Evolutionary conservation across 2,329 filamentous ascomycete species (phyloP).

Genomic region (Raffaelea deltoideospora): DNA sequence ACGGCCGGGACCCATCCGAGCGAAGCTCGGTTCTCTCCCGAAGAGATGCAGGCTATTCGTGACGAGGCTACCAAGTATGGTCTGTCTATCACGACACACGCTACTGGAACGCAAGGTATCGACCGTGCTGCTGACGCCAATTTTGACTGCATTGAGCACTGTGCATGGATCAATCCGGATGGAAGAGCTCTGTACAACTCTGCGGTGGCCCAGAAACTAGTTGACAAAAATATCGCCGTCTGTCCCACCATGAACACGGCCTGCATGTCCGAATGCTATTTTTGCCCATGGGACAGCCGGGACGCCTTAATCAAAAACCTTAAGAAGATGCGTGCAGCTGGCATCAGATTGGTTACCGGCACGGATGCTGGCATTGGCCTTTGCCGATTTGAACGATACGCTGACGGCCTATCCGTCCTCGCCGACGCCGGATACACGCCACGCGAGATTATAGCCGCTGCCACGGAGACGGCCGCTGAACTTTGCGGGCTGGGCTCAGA

Average conservation of each 20-base stretch:
- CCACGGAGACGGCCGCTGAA: slow-evolving; percentile 4
- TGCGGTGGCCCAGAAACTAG: slow-evolving; percentile 4
- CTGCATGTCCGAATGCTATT: slow-evolving; percentile 7
- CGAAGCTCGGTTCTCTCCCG: slow-evolving; percentile 4
- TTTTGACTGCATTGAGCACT: slow-evolving; percentile 9
- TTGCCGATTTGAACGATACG: slow-evolving; percentile 8
- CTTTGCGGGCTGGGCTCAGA: slow-evolving; percentile 4
- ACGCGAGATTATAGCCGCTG: slow-evolving; percentile 4
- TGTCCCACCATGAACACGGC: slow-evolving; percentile 10
- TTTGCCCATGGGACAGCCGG: slow-evolving; percentile 7
- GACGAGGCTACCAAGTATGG: slow-evolving; percentile 5
- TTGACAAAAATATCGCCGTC: slow-evolving; percentile 5
- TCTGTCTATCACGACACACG: slow-evolving; percentile 7
- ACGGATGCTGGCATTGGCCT: slow-evolving; percentile 5
- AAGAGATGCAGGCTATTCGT: slow-evolving; percentile 7
- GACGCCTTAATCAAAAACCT: slow-evolving; percentile 5
- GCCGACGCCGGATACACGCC: slow-evolving; percentile 6
- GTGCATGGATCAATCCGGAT: slow-evolving; percentile 5
- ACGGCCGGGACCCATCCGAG: slow-evolving; percentile 7
- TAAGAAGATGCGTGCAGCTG: slow-evolving; percentile 3
- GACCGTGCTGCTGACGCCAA: slow-evolving; percentile 5
- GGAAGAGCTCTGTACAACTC: slow-evolving; percentile 3
- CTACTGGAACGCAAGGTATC: slow-evolving; percentile 7
- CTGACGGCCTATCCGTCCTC: slow-evolving; percentile 5
- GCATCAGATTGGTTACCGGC: slow-evolving; percentile 4